A percentile compares a stretch with the other conserved stretches of the same genome.
Conservation (phyloP, 139 green algal species). For the Dunaliella sp. region DNA sequence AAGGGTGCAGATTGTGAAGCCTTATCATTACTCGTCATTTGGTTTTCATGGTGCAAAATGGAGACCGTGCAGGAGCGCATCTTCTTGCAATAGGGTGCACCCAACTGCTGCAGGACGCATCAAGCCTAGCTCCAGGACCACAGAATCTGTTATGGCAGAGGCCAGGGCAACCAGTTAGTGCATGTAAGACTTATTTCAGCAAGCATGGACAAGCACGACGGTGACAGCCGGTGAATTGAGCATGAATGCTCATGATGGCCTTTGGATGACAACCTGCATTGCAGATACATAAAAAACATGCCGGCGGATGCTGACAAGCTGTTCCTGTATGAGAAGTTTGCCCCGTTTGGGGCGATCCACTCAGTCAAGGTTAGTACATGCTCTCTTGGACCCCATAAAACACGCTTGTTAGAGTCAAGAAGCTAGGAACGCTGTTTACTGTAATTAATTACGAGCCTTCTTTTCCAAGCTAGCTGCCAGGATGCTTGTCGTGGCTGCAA, state of each 20-base stretch:
- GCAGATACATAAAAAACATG: conserved; percentile 33
- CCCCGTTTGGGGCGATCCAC: conserved; percentile 54
- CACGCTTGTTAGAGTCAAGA: too few relatives aligned
- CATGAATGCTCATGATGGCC: background rate
- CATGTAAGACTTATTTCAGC: background rate
- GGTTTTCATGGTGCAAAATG: background rate
- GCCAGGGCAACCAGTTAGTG: background rate
- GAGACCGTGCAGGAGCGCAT: background rate
- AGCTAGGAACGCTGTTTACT: too few relatives aligned
- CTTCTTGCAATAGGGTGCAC: background rate
- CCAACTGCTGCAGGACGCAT: background rate
- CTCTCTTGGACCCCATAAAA: too few relatives aligned
- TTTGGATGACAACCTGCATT: background rate
- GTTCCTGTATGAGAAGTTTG: conserved; percentile 79
- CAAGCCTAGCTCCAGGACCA: background rate
- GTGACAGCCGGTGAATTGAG: background rate
- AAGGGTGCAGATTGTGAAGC: background rate
- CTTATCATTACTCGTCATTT: background rate
- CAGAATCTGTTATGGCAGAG: background rate
- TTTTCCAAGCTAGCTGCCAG: too few relatives aligned
- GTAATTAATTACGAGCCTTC: too few relatives aligned
- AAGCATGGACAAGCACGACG: background rate
- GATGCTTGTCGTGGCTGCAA: too few relatives aligned
- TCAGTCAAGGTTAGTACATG: conserved; percentile 54
- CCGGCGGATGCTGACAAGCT: conserved; percentile 54